These are phyloP conservation scores for Fusarium austroafricanum DNA, from an alignment of 2,329 filamentous ascomycete genomes.

Conservation along the genomic window DNA sequence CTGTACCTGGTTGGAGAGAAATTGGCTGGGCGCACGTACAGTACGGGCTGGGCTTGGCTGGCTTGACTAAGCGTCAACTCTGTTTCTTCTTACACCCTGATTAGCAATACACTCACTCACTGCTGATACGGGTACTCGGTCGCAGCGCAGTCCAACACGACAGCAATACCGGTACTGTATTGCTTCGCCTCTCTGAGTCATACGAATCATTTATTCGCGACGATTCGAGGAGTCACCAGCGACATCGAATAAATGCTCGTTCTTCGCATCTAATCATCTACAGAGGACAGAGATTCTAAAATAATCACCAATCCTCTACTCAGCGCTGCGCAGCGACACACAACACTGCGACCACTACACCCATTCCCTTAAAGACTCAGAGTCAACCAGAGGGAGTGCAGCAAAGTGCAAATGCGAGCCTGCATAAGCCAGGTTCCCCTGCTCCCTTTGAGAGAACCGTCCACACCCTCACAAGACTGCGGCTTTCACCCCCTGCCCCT, in stretches of 20 bases:
- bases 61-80: constrained; percentile 42
- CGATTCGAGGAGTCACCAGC: constrained; percentile 22
- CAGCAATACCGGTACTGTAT: too few relatives aligned
- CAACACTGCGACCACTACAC: neutral
- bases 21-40: constrained; percentile 23
- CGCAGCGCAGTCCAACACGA: too few relatives aligned
- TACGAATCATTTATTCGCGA: constrained; percentile 11
- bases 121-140: neutral
- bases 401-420: constrained; percentile 35
- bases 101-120: constrained; percentile 34
- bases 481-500: constrained; percentile 31
- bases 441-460: neutral
- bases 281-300: constrained; percentile 3
- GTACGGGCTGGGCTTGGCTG: constrained; percentile 14
- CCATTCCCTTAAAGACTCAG: too few relatives aligned
- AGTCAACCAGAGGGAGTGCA: too few relatives aligned
- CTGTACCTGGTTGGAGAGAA: constrained; percentile 30
- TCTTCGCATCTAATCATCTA: neutral
- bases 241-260: neutral
- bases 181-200: constrained; percentile 38
- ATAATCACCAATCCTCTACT: constrained; percentile 1
- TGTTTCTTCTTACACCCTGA: constrained; percentile 31
- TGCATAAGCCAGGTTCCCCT: constrained; percentile 29
- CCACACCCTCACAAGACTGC: constrained; percentile 30
- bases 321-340: too few relatives aligned